Percentiles rank a stretch among this genome's conserved stretches.
Evolutionary conservation across 2,329 filamentous ascomycete genomes (phyloP).

Genomic region (Rosellinia necatrix): DNA sequence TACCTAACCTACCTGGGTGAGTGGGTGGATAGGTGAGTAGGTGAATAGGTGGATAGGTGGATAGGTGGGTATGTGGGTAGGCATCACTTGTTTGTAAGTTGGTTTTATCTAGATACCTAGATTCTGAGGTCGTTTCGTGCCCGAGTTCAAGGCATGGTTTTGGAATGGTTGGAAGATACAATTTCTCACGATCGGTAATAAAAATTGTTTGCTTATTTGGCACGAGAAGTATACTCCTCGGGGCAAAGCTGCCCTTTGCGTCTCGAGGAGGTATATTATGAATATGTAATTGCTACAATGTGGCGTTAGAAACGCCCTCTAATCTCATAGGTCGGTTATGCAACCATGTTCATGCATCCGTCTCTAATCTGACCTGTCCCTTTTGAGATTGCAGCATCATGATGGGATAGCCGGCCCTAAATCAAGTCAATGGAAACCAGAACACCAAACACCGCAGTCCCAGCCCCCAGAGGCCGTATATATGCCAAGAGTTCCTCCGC

Average conservation of each 20-base stretch:
- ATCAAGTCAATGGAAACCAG: slow-evolving; percentile 14
- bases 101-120: too few species aligned
- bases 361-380: slow-evolving; percentile 16
- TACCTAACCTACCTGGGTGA: too few species aligned
- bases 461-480: not conserved
- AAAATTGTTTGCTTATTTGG: not conserved
- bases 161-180: too few species aligned
- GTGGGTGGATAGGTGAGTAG: too few species aligned
- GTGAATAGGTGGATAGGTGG: too few species aligned
- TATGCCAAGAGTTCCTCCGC: slow-evolving; percentile 5
- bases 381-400: slow-evolving; percentile 13
- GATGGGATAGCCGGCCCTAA: slow-evolving; percentile 21
- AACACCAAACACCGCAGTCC: slow-evolving; percentile 26
- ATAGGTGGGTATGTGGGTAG: too few species aligned
- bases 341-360: slow-evolving; percentile 24
- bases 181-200: not conserved
- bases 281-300: slow-evolving; percentile 16
- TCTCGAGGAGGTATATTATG: slow-evolving; percentile 21
- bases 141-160: too few species aligned
- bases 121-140: too few species aligned
- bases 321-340: slow-evolving; percentile 19
- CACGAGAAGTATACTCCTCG: slow-evolving; percentile 16
- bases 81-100: too few species aligned
- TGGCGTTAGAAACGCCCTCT: slow-evolving; percentile 20
- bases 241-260: not conserved